Conservation (phyloP, 164 flowering plant species). For the Vitis vinifera region ASM3070453v1 NC_081817.1:27057501-27058000, state of each 20-base stretch:
- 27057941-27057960: slow-evolving; percentile 90
- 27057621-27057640: neutral
- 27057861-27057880: slow-evolving; percentile 10
- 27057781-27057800: slow-evolving; percentile 25
- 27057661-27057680: slow-evolving; percentile 46
- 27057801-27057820: slow-evolving; percentile 85
- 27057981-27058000: slow-evolving; percentile 77
- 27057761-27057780: neutral
- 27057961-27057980: slow-evolving; percentile 73
- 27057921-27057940: slow-evolving; percentile 63
- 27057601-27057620: neutral
- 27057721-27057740: slow-evolving; percentile 53
- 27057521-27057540: too few relatives aligned
- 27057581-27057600: too few relatives aligned
- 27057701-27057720: slow-evolving; percentile 92
- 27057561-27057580: too few relatives aligned
- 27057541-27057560: too few relatives aligned
- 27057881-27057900: neutral
- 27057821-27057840: slow-evolving; percentile 79
- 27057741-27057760: neutral
- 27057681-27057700: slow-evolving; percentile 82
- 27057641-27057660: neutral
- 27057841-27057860: slow-evolving; percentile 87
- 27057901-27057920: neutral
- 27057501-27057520: too few relatives aligned